phyloP scores from a whole-genome alignment of 192 early-diverging fungal species.

The Entophlyctis luteolus region DNA sequence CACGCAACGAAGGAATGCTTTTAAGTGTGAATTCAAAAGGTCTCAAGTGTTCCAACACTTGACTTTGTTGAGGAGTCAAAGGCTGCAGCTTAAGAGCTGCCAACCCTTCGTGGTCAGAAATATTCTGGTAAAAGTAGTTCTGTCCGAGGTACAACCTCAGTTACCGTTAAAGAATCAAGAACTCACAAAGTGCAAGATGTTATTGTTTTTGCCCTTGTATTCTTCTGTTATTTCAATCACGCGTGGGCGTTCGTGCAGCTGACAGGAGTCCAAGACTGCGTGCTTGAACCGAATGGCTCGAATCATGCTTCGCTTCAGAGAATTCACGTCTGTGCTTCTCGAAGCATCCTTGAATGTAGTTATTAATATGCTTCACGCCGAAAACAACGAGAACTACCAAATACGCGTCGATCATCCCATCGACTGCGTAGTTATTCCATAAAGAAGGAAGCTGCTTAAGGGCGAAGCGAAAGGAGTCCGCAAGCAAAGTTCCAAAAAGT shows the following conservation, averaged over 20 bases:
- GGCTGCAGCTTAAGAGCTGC: background rate
- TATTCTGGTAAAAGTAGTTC: conserved; percentile 10
- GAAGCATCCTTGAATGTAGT: too few species aligned
- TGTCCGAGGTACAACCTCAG: background rate
- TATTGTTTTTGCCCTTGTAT: background rate
- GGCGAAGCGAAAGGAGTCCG: background rate
- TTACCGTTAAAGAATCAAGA: background rate
- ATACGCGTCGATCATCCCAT: background rate
- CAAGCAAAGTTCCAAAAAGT: background rate
- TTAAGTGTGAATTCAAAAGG: background rate
- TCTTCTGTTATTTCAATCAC: conserved; percentile 18
- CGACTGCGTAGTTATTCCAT: background rate
- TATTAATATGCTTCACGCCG: too few species aligned
- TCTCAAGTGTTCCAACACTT: conserved; percentile 5
- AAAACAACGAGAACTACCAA: too few species aligned
- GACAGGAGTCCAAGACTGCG: background rate
- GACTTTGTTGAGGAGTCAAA: background rate
- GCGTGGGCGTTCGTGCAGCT: background rate
- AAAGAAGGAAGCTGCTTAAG: background rate
- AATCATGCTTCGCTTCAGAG: background rate
- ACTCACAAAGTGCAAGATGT: conserved; percentile 1
- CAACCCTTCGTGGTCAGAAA: background rate
- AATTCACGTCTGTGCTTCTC: background rate
- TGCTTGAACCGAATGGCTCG: conserved; percentile 7
- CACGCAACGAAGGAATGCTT: background rate